phyloP scores from a whole-genome alignment of 208 protist genomes.

The Crithidia brevicula region DNA sequence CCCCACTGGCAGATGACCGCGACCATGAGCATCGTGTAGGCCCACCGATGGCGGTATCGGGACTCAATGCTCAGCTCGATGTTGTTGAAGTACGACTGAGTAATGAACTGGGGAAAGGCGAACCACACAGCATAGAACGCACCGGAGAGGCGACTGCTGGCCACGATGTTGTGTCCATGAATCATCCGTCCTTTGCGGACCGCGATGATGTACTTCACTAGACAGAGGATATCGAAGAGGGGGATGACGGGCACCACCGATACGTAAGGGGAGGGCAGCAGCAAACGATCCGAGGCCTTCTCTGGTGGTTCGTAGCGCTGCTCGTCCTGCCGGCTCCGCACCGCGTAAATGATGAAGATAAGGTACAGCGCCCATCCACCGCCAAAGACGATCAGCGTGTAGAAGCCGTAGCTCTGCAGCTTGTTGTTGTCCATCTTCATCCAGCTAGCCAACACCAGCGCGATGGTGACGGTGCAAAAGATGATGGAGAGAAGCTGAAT shows the following conservation, averaged over 20 bases:
- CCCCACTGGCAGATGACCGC: slow-evolving; percentile 43
- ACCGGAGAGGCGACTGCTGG: slow-evolving; percentile 48
- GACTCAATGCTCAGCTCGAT: slow-evolving; percentile 2
- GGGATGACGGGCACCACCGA: slow-evolving; percentile 67
- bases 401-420: slow-evolving; percentile 55
- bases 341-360: slow-evolving; percentile 66
- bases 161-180: slow-evolving; percentile 67
- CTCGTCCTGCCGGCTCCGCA: slow-evolving; percentile 54
- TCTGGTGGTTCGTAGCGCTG: slow-evolving; percentile 38
- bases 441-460: slow-evolving; percentile 50
- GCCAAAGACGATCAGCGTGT: slow-evolving; percentile 69
- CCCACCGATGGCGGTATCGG: slow-evolving; percentile 11
- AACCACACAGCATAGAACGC: slow-evolving; percentile 61
- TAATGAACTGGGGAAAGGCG: slow-evolving; percentile 72
- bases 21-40: slow-evolving; percentile 46
- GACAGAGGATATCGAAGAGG: slow-evolving; percentile 67
- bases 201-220: slow-evolving; percentile 53
- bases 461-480: slow-evolving; percentile 42
- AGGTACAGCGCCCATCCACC: slow-evolving; percentile 69
- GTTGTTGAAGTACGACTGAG: slow-evolving; percentile 57
- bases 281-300: slow-evolving; percentile 24
- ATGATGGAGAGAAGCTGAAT: slow-evolving; percentile 36
- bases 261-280: slow-evolving; percentile 65
- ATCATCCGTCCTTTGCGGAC: slow-evolving; percentile 34
- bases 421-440: slow-evolving; percentile 29